These are phyloP conservation scores for Picochlorum costavermella DNA, from an alignment of 139 green algal genomes.

Conservation along the genomic window DNA sequence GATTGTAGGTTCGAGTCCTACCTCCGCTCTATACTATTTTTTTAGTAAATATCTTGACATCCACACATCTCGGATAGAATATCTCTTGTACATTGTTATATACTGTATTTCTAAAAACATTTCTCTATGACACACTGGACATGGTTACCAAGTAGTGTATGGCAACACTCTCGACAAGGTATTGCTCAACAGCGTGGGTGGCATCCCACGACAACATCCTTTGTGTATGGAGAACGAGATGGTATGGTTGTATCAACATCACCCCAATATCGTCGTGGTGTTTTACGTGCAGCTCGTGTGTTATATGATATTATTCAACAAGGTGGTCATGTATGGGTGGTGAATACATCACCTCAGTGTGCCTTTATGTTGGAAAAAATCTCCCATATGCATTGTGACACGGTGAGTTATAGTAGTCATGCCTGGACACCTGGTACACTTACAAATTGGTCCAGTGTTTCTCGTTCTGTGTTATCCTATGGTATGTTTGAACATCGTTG, in stretches of 20 bases:
- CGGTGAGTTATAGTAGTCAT: not conserved
- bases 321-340: slow-evolving; percentile 18
- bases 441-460: slow-evolving; percentile 26
- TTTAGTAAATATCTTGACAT: not conserved
- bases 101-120: no score
- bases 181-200: slow-evolving; percentile 18
- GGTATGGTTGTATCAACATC: not conserved
- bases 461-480: slow-evolving; percentile 26
- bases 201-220: slow-evolving; percentile 16
- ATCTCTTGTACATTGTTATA: no score
- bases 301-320: slow-evolving; percentile 15
- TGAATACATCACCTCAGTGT: slow-evolving; percentile 21
- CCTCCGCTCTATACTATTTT: slow-evolving; percentile 12
- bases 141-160: slow-evolving; percentile 9
- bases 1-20: slow-evolving; percentile 28
- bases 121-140: no score
- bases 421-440: slow-evolving; percentile 18
- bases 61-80: no score
- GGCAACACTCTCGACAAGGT: slow-evolving; percentile 9
- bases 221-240: slow-evolving; percentile 22
- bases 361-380: not conserved
- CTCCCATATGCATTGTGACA: not conserved
- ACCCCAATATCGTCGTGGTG: not conserved
- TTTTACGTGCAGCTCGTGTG: slow-evolving; percentile 20
- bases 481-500: slow-evolving; percentile 24